These are phyloP conservation scores for Phylloporus sp. DNA, from an alignment of 768 basidiomycete genomes.

Conservation along the genomic window DNA sequence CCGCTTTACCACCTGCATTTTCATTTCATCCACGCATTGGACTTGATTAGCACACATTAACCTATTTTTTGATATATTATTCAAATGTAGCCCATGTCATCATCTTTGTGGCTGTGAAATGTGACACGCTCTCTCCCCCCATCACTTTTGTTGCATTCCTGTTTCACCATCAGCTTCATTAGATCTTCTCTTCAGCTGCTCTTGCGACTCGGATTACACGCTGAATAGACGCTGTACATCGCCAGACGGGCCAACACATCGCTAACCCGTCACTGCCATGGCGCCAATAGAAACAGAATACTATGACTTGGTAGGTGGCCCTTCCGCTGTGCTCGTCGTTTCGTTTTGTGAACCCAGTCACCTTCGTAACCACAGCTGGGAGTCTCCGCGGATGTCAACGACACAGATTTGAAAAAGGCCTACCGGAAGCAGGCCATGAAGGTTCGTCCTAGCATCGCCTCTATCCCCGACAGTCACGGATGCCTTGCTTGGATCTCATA, in stretches of 20 bases:
- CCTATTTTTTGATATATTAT: constrained; percentile 29
- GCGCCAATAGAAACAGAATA: constrained; percentile 89
- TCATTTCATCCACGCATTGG: constrained; percentile 17
- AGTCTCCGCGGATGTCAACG: constrained; percentile 68
- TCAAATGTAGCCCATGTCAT: constrained; percentile 32
- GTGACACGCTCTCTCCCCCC: background rate
- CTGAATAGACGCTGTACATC: constrained; percentile 1
- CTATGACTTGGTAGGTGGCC: constrained; percentile 69
- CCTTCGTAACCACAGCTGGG: constrained; percentile 47
- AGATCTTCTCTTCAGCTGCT: background rate
- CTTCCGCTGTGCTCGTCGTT: background rate
- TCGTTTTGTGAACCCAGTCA: background rate
- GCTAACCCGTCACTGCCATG: constrained; percentile 41
- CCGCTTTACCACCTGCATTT: constrained; percentile 21
- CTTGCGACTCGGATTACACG: background rate
- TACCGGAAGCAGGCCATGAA: constrained; percentile 94
- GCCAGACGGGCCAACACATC: background rate
- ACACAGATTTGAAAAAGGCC: constrained; percentile 87
- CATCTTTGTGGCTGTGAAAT: constrained; percentile 27
- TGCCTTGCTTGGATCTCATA: background rate
- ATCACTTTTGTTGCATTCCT: background rate
- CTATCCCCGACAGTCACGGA: background rate
- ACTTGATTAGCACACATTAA: constrained; percentile 19
- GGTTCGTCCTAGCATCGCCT: constrained; percentile 40
- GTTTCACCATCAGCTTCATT: constrained; percentile 3